A percentile compares a stretch with the other conserved stretches of the same genome.
Conservation (phyloP, 257 asterid genomes). For the Nicotiana sylvestris region DNA sequence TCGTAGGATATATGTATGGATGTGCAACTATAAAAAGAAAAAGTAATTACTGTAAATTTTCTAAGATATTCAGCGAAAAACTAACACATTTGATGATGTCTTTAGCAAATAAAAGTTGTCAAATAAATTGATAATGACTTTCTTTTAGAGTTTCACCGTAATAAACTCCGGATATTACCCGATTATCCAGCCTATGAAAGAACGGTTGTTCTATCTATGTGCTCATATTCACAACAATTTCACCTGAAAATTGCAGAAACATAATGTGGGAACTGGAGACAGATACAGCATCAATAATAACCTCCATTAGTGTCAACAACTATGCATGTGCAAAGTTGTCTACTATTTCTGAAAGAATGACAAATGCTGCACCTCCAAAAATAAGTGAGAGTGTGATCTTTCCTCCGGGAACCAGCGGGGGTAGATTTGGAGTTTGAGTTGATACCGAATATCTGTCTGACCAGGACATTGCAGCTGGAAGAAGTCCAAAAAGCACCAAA, state of each 20-base stretch:
- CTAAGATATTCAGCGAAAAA: background rate
- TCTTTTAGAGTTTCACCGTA: background rate
- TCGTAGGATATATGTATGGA: background rate
- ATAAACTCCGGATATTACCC: background rate
- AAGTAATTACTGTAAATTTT: too few species aligned
- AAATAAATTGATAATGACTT: background rate
- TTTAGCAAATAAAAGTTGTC: too few species aligned
- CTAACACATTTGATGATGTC: background rate
- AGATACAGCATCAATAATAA: background rate
- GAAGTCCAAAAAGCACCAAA: slow-evolving; percentile 74
- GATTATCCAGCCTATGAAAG: background rate
- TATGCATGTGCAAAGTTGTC: slow-evolving; percentile 42
- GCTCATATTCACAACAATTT: background rate
- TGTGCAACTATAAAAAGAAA: background rate
- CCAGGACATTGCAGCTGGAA: slow-evolving; percentile 96
- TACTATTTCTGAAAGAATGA: slow-evolving; percentile 57
- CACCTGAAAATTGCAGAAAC: background rate
- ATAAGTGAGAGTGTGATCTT: slow-evolving; percentile 66
- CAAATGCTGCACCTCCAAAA: slow-evolving; percentile 61
- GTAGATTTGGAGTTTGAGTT: slow-evolving; percentile 29
- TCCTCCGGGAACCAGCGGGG: slow-evolving; percentile 73
- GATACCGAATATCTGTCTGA: slow-evolving; percentile 53
- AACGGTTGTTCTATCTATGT: background rate
- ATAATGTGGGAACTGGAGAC: background rate
- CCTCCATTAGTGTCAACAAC: background rate